Conservation (phyloP, 148 eudicot genomes). For the Heliamphora exappendiculata region DNA sequence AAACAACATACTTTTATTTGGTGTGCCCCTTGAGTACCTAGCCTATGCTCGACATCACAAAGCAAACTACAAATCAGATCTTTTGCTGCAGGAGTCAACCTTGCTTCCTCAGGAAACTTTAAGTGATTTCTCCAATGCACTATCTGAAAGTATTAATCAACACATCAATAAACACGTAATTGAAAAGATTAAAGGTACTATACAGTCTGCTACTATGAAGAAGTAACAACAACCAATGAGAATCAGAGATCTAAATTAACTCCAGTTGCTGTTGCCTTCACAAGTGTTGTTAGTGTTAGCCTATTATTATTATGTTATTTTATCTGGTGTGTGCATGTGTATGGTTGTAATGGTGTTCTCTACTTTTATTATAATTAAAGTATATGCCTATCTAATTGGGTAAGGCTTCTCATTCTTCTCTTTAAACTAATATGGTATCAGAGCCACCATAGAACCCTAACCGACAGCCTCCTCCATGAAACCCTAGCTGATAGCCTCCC, state of each 20-base stretch:
- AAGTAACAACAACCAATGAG: neutral
- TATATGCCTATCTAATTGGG: no score
- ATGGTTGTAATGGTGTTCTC: no score
- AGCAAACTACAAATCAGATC: constrained; percentile 54
- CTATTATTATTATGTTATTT: no score
- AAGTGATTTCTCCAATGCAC: constrained; percentile 58
- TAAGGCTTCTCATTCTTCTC: no score
- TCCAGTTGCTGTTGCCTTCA: no score
- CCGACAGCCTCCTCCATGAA: no score
- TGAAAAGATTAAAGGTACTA: neutral
- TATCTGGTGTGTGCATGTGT: no score
- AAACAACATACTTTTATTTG: constrained; percentile 41
- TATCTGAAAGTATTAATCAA: constrained; percentile 30
- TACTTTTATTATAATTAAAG: no score
- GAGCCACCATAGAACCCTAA: no score
- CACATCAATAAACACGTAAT: neutral
- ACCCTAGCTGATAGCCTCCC: no score
- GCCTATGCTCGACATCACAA: constrained; percentile 47
- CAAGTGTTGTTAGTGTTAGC: no score
- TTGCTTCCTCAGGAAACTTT: constrained; percentile 42
- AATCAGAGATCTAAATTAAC: neutral
- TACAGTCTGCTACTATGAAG: neutral
- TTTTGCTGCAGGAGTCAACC: constrained; percentile 47
- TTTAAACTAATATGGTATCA: no score
- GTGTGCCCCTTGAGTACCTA: constrained; percentile 45